Conservation (phyloP, 2,329 filamentous ascomycete species). For the Apiospora phragmitis region DNA sequence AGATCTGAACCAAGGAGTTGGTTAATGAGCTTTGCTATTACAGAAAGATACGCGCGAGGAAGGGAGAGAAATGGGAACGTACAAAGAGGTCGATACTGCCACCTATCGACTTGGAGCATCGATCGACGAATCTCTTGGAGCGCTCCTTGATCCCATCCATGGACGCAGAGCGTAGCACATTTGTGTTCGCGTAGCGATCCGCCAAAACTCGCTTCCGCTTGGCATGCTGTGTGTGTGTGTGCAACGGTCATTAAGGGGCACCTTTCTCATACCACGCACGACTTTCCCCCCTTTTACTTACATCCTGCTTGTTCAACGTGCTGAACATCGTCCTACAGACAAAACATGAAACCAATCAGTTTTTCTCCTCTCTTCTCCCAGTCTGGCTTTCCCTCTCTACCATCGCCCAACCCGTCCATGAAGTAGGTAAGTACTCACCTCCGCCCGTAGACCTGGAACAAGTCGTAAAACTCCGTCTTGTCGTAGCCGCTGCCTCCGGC, state of each 20-base stretch:
- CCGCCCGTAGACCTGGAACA: slow-evolving; percentile 59
- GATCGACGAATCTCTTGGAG: slow-evolving; percentile 54
- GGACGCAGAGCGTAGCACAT: slow-evolving; percentile 57
- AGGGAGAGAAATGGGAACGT: slow-evolving; percentile 22
- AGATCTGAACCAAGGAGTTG: not conserved
- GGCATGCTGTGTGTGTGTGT: slow-evolving; percentile 50
- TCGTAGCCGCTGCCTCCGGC: slow-evolving; percentile 63
- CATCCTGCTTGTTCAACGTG: slow-evolving; percentile 54
- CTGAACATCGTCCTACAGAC: slow-evolving; percentile 58
- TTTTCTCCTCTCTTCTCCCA: not conserved
- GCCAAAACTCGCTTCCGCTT: slow-evolving; percentile 64
- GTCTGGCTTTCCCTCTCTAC: not conserved
- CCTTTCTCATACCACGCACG: not conserved
- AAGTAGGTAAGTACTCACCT: too few species aligned
- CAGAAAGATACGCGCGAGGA: not conserved
- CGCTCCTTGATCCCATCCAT: slow-evolving; percentile 59
- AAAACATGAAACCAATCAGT: not conserved
- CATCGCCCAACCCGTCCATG: not conserved
- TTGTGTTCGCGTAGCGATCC: slow-evolving; percentile 69
- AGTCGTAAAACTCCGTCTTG: slow-evolving; percentile 64
- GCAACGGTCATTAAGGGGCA: not conserved
- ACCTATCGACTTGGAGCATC: slow-evolving; percentile 47
- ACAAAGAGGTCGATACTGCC: slow-evolving; percentile 63
- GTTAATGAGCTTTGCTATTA: not conserved
- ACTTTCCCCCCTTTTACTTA: slow-evolving; percentile 30